These are phyloP conservation scores for Fragaria ananassa DNA, from an alignment of 306 rosid genomes.

Conservation along the genomic window DNA sequence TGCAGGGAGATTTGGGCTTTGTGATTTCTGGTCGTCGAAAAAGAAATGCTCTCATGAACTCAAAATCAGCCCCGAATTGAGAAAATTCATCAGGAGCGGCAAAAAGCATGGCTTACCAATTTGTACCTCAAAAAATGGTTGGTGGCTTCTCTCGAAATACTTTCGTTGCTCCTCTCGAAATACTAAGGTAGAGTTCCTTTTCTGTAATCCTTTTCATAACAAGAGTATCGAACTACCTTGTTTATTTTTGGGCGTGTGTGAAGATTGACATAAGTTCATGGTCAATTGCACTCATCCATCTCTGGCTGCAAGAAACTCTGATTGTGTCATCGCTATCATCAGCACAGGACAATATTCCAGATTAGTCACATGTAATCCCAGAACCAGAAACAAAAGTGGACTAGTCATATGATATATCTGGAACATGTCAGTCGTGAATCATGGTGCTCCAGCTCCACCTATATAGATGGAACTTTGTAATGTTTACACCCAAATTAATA, in stretches of 20 bases:
- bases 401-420: too few relatives aligned
- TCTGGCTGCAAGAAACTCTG: too few relatives aligned
- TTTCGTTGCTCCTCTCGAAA: too few relatives aligned
- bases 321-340: too few relatives aligned
- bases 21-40: background rate
- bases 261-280: too few relatives aligned
- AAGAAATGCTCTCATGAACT: too few relatives aligned
- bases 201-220: background rate
- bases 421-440: too few relatives aligned
- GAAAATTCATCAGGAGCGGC: background rate
- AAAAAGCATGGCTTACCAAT: too few relatives aligned
- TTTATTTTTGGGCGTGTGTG: too few relatives aligned
- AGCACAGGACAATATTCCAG: background rate
- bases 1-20: background rate
- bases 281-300: too few relatives aligned
- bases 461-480: background rate
- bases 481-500: too few relatives aligned
- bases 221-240: background rate
- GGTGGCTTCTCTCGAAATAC: background rate
- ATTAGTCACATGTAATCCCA: background rate
- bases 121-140: background rate
- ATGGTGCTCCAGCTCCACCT: background rate
- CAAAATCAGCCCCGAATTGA: background rate
- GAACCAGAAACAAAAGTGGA: background rate
- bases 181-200: background rate